Base-by-base conservation (phyloP, 371 early-diverging fungal genomes). In the Mortierella sp. region DNA sequence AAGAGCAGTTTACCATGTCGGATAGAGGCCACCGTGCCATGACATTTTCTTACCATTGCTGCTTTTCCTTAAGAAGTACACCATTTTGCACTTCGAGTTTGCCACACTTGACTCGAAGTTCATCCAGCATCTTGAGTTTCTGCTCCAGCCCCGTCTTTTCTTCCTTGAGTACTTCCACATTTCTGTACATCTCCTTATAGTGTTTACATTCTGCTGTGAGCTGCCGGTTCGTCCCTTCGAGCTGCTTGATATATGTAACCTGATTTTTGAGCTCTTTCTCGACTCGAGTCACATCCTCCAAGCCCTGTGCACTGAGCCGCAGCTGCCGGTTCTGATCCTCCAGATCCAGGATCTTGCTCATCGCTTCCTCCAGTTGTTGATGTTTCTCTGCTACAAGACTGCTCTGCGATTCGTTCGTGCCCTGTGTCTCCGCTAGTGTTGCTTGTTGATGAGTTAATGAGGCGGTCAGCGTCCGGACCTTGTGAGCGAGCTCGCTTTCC, bases 71-170 rank as follows among this genome's bases (percentile, higher is more conserved):
- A n/a, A 49, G 55, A 15, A 81, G 50, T 11, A 79, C 56, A 0
- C 78, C 72, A 24, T 78, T 81, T 47, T 81, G 69, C 5, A 79
- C 72, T 51, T 83, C 81, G 6, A 79, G 53, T 47, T 51, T 68
- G 1, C 65, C 66, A 12, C 73, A 70, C 17, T 70, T 60, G 32
- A 61, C 49, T 8, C 80, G 65, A n/a, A 82, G 59, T 9, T 78
- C 66, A 28, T 69, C 70, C 44, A 79, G 37, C 60, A 64, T 48
- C 44, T 61, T 64, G 11, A 81, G 56, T 28, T 75, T 60, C 24
- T 72, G 64, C 37, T 73, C 51, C 37, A 82, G 42, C 19, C 43
- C 66, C 17, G 54, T 34, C 50, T 79, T 81, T 37, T 78, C 63
- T 26, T 80, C 83, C 46, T 64, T 72, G 30, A 78, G 64, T 1